A percentile compares a stretch with the other conserved stretches of the same genome.
Conservation (phyloP, 331 rosid genomes). For the Erythrophleum ivorense region DNA sequence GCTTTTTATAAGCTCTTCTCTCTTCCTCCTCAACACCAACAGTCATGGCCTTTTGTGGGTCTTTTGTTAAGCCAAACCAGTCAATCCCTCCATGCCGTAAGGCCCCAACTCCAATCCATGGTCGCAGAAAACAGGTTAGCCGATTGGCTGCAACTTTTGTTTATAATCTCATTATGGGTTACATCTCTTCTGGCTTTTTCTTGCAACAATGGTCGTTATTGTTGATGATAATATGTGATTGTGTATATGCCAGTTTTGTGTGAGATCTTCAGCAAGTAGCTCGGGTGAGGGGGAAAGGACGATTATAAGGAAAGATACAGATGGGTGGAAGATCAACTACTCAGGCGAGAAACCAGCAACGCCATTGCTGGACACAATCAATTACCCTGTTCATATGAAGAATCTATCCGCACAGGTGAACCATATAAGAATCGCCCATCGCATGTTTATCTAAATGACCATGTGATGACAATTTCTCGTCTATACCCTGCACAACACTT, state of each 20-base stretch:
- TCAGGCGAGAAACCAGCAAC: conserved; percentile 61
- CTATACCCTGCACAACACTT: neutral
- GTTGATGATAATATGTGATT: conserved; percentile 1
- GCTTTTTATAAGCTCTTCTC: conserved; percentile 21
- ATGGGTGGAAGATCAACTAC: conserved; percentile 60
- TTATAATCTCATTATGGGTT: neutral
- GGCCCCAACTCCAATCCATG: conserved; percentile 33
- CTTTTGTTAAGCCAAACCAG: conserved; percentile 44
- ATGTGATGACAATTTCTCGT: neutral
- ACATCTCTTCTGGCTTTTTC: conserved; percentile 7
- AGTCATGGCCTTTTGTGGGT: conserved; percentile 58
- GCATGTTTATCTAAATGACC: neutral
- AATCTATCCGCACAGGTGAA: conserved; percentile 63
- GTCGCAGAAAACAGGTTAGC: conserved; percentile 53
- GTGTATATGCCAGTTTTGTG: conserved; percentile 45
- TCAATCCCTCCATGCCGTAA: conserved; percentile 38
- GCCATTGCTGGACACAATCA: conserved; percentile 77
- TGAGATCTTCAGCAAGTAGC: conserved; percentile 53
- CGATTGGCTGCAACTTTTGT: neutral
- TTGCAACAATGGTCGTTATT: conserved; percentile 14
- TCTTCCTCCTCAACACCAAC: neutral
- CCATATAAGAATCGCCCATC: neutral
- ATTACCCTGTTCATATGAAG: conserved; percentile 72
- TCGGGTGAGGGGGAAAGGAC: conserved; percentile 45
- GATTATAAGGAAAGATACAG: conserved; percentile 45